phyloP scores from a whole-genome alignment of 306 rosid species.

The Styphnolobium japonicum region DNA sequence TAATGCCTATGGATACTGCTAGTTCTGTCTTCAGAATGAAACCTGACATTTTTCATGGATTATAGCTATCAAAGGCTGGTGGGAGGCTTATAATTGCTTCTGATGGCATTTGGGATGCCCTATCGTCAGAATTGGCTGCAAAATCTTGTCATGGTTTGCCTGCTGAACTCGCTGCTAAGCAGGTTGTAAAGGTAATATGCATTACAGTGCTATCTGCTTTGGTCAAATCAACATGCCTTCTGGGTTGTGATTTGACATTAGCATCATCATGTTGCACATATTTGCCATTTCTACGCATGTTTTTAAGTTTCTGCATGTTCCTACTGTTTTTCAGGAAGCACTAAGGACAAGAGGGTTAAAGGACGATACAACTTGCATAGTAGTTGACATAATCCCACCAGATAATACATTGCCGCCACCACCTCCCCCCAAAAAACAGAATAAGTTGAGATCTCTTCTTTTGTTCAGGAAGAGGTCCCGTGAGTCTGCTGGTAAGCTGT shows the following conservation, averaged over 20 bases:
- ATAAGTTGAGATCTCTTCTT: conserved; percentile 46
- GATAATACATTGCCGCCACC: conserved; percentile 37
- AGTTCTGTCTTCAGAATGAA: background rate
- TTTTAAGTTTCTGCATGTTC: background rate
- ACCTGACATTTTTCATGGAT: conserved; percentile 19
- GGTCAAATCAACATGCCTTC: background rate
- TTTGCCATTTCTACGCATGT: background rate
- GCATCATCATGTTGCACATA: background rate
- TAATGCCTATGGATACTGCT: background rate
- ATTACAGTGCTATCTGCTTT: background rate
- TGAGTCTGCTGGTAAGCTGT: conserved; percentile 42
- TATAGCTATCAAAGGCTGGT: conserved; percentile 57
- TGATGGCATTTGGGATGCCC: conserved; percentile 78
- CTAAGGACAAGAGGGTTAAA: conserved; percentile 60
- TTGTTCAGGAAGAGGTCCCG: conserved; percentile 50
- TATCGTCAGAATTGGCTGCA: conserved; percentile 66
- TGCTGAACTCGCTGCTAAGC: conserved; percentile 75
- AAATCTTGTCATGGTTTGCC: conserved; percentile 65
- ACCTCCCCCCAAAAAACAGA: conserved; percentile 51
- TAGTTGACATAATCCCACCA: conserved; percentile 67
- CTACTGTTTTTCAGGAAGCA: conserved; percentile 43
- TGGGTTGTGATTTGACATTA: background rate
- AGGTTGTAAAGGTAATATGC: conserved; percentile 65
- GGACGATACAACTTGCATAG: conserved; percentile 74
- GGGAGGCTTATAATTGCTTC: conserved; percentile 76